phyloP scores from a whole-genome alignment of 257 asterid species.

The Gentiana macrophylla region DNA sequence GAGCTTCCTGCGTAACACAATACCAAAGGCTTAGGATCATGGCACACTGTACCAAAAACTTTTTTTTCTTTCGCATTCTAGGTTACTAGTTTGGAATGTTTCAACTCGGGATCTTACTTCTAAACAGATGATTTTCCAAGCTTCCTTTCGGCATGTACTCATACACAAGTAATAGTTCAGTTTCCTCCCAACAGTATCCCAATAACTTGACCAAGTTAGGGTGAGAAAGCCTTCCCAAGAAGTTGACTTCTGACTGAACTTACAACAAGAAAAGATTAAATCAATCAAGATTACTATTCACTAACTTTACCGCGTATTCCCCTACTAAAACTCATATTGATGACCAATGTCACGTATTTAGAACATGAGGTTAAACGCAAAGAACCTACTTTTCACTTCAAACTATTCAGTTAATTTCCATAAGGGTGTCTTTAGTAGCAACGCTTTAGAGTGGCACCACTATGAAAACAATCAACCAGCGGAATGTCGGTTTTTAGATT shows the following conservation, averaged over 20 bases:
- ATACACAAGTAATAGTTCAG: conserved; percentile 30
- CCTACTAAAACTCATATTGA: neutral
- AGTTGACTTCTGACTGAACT: conserved; percentile 41
- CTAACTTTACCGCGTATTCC: no score
- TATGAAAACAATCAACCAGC: no score
- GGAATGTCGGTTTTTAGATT: no score
- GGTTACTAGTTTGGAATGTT: neutral
- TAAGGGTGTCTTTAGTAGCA: no score
- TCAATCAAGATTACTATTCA: neutral
- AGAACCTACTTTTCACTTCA: no score
- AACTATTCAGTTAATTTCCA: no score
- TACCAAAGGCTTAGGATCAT: neutral
- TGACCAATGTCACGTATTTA: neutral
- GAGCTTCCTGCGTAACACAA: conserved; percentile 23
- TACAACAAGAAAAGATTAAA: conserved; percentile 3
- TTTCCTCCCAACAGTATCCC: conserved; percentile 34
- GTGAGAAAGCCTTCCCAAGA: conserved; percentile 42
- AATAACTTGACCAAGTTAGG: conserved; percentile 36
- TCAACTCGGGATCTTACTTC: conserved; percentile 24
- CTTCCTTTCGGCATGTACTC: conserved; percentile 41
- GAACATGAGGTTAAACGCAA: neutral
- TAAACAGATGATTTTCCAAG: conserved; percentile 40
- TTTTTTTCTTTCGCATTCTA: neutral
- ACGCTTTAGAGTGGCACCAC: no score
- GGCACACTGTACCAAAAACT: neutral